Evolutionary conservation across 2,329 filamentous ascomycete genomes (phyloP).

Genomic region (Arthrobotrys conoides): DNA sequence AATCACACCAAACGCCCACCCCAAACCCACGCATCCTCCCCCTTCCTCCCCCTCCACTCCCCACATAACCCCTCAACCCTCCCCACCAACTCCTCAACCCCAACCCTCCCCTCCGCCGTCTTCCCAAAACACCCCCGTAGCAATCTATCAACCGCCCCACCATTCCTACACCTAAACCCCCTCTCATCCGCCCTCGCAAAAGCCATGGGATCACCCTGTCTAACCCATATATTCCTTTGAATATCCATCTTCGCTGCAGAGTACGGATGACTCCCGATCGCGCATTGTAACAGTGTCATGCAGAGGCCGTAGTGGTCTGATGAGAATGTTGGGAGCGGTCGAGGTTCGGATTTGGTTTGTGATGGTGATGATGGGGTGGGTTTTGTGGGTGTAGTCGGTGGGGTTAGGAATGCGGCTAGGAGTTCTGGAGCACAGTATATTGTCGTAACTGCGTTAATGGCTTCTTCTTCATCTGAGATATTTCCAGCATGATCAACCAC

Average conservation of each 20-base stretch:
- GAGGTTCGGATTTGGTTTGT: slow-evolving; percentile 20
- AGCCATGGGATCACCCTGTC: slow-evolving; percentile 63
- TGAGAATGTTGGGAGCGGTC: slow-evolving; percentile 62
- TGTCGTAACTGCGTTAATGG: slow-evolving; percentile 63
- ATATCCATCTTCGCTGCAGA: slow-evolving; percentile 60
- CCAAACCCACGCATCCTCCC: slow-evolving; percentile 50
- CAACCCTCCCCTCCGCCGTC: slow-evolving; percentile 58
- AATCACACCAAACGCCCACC: slow-evolving; percentile 19
- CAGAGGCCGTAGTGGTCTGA: slow-evolving; percentile 63
- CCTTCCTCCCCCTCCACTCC: slow-evolving; percentile 45
- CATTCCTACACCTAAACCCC: slow-evolving; percentile 56
- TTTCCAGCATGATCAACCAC: slow-evolving; percentile 27
- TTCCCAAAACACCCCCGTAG: slow-evolving; percentile 63
- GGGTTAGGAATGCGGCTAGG: slow-evolving; percentile 61
- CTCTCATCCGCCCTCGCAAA: slow-evolving; percentile 63
- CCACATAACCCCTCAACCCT: slow-evolving; percentile 28
- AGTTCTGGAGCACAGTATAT: slow-evolving; percentile 63
- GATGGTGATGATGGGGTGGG: neutral
- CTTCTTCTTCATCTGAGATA: slow-evolving; percentile 59
- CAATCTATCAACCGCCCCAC: slow-evolving; percentile 61
- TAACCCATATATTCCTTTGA: slow-evolving; percentile 62
- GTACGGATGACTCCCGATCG: slow-evolving; percentile 64
- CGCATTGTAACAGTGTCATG: slow-evolving; percentile 62
- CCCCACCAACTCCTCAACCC: slow-evolving; percentile 31
- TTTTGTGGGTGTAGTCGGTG: slow-evolving; percentile 56